These are phyloP conservation scores for Echites panduratus DNA, from an alignment of 257 asterid genomes.

Conservation along the genomic window DNA sequence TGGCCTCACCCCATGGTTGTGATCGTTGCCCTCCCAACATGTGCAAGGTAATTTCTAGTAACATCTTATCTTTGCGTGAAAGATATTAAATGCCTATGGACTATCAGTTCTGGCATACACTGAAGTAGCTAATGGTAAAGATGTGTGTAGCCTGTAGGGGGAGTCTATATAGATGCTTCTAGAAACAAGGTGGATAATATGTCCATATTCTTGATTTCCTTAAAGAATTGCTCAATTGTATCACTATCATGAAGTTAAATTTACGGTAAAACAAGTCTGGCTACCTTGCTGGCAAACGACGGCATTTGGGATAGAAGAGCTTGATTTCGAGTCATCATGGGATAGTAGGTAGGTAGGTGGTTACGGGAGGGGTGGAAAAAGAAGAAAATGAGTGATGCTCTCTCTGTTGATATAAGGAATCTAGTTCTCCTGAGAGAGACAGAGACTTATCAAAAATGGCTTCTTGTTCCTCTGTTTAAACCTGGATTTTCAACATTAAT, in stretches of 20 bases:
- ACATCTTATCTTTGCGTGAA: background rate
- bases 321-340: too few relatives aligned
- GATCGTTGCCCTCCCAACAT: conserved; percentile 69
- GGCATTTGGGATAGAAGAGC: too few relatives aligned
- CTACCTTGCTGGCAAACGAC: too few relatives aligned
- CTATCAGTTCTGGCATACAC: background rate
- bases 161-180: background rate
- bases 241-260: too few relatives aligned
- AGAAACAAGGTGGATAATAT: background rate
- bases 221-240: background rate
- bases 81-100: background rate
- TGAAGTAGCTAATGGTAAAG: background rate
- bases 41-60: conserved; percentile 56
- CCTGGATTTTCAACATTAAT: background rate
- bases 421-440: too few relatives aligned
- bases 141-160: background rate
- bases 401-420: too few relatives aligned
- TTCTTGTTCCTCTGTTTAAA: background rate
- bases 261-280: too few relatives aligned
- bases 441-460: too few relatives aligned
- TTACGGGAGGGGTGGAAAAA: too few relatives aligned
- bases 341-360: too few relatives aligned
- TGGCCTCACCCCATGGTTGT: conserved; percentile 45
- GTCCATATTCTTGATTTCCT: background rate
- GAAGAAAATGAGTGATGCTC: too few relatives aligned